Percentiles rank a stretch among this genome's conserved stretches.
These are phyloP conservation scores for Mycena rebaudengoi DNA, from an alignment of 768 basidiomycete genomes.

Conservation along the genomic window DNA sequence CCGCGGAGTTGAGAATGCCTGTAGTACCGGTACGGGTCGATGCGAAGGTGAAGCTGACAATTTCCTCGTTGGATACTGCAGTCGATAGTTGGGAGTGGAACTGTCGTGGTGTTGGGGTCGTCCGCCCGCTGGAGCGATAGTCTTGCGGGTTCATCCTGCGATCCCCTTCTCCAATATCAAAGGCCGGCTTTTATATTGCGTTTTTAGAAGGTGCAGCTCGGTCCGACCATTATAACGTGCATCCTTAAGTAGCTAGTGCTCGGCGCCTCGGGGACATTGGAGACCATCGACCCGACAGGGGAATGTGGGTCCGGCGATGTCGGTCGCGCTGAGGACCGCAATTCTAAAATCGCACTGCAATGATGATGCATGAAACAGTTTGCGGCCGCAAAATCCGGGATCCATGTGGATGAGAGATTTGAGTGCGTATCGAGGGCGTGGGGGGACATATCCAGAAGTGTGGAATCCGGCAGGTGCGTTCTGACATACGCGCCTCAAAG, in stretches of 20 bases:
- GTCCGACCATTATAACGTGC: no score
- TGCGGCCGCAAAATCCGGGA: neutral
- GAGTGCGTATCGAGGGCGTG: neutral
- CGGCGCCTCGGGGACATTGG: no score
- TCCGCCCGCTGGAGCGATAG: neutral
- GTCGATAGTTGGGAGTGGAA: neutral
- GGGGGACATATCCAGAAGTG: neutral
- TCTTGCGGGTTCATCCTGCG: neutral
- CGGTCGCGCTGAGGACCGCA: no score
- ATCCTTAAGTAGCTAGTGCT: no score
- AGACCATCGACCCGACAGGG: neutral
- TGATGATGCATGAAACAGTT: conserved; percentile 9
- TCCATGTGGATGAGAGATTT: no score
- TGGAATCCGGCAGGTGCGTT: neutral
- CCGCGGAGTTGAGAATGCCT: conserved; percentile 15
- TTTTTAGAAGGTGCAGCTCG: no score
- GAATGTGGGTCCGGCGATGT: neutral
- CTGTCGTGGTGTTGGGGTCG: conserved; percentile 1
- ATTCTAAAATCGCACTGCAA: no score
- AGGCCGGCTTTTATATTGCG: conserved; percentile 10
- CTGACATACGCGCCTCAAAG: neutral
- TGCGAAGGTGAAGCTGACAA: conserved; percentile 1
- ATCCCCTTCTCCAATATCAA: neutral
- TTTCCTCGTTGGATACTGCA: neutral
- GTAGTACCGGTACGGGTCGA: neutral